Evolutionary conservation across 2,329 filamentous ascomycete species (phyloP), one percentile per base, ranked within the genome.

Genomic region (Trichophyton verrucosum): DNA sequence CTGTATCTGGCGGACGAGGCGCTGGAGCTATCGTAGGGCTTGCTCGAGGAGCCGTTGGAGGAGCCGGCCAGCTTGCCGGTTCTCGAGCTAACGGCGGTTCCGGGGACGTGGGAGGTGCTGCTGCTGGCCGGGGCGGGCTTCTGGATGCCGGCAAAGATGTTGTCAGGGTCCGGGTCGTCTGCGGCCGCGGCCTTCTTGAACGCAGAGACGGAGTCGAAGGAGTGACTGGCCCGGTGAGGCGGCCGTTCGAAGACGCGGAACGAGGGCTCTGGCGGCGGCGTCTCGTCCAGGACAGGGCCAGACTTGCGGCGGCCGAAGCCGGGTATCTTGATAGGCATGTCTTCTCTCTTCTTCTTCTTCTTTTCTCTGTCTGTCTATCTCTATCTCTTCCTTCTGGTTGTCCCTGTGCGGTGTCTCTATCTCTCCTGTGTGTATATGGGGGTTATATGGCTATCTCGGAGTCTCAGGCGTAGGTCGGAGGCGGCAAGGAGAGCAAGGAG

Each of bases 321-420:
- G 58, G 80, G 78, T 57, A 80, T 71, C 70, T 82, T 81, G 69
- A 81, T 81, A 68, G 80, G 80, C 79, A 82, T 82, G 27, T 9
- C 17, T 46, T 13, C 9, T 38, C 11, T 13, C 9, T 13, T 46
- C 27, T 27, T 36, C 33, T 36, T 13, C 33, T n/a, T 1, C 11
- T 46, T n/a, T n/a, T n/a, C n/a, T n/a, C n/a, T n/a, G n/a, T 1
- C 11, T 46, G 3, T n/a, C 17, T 46, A n/a, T 15, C 7, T 20
- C 42, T 30, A 20, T 20, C 20, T 20, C 20, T 27, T 30, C 27
- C 27, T 30, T 30, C 27, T 30, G 27, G 5, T 6, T 30, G 6
- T 30, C 6, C 6, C 27, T 20, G 27, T 30, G 27, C 3, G 22
- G 22, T 24, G 27, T 30, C 0, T 7, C 5, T 30, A 30, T 30